Base-by-base conservation (phyloP, 768 basidiomycete species). In the Chalciporus sphaerocephalus region DNA sequence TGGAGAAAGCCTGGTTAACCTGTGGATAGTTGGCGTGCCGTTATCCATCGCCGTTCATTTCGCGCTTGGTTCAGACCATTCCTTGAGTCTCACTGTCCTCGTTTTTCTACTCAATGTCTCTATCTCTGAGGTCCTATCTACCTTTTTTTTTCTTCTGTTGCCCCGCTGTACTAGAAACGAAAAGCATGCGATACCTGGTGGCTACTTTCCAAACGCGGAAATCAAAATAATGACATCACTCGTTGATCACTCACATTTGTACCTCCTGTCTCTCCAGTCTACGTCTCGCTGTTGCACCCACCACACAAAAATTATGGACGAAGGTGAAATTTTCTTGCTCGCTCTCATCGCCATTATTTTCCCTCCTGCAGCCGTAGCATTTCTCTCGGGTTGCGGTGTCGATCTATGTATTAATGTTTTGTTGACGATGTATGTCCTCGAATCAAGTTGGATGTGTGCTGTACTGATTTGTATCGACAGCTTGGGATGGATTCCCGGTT, bases 321-420 rank as follows among this genome's bases (percentile, higher is more conserved):
- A 36, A 18, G 34, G 24, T 1, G 51, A 60, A 1, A 1, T 24
- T 32, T 18, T 48, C 4, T 0, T 60, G 5, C 49, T 60, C 18
- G 11, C 46, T 17, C 15, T 18, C 17, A 6, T 3, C 1, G 2
- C 0, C 2, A 10, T 4, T 9, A 2, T n/a, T 15, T 88, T 88
- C 60, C 88, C 89, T 12, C 87, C 89, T 2, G 86, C 85, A 0
- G 85, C 87, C 0, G 87, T 78, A 9, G 81, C 68, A 6, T 78
- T 90, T 57, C 62, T 92, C 40, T 74, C 86, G 6, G 91, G 91
- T 35, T 94, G 91, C 60, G 79, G 84, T 38, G 84, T 81, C 50
- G 90, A 92, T 66, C 73, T 92, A 23, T 74, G 92, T 50, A 81
- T 93, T 58, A 92, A 90, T 69, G 77, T 93, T 45, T 61, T 76